phyloP scores from a whole-genome alignment of 2,329 filamentous ascomycete species.

The Ophiostoma sp. region DNA sequence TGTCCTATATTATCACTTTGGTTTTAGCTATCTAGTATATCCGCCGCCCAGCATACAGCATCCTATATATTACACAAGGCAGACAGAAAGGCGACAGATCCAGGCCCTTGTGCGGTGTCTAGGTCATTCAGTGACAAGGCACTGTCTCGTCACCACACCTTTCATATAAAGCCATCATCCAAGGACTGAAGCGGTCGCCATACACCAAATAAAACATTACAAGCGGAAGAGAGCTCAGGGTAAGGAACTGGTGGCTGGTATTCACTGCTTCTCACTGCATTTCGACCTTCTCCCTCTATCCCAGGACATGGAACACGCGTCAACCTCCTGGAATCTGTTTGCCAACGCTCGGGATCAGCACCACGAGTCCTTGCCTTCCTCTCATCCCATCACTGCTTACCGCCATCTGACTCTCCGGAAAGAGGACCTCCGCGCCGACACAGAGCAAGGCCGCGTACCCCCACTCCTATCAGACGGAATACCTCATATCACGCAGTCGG shows the following conservation, averaged over 20 bases:
- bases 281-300: not conserved
- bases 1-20: not conserved
- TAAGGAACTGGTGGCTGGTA: not conserved
- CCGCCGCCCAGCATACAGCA: not conserved
- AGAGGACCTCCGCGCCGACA: not conserved
- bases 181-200: not conserved
- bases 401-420: not conserved
- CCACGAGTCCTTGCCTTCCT: not conserved
- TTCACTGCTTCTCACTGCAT: not conserved
- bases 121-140: not conserved
- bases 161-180: not conserved
- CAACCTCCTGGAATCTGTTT: not conserved
- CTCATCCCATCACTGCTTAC: not conserved
- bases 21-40: not conserved
- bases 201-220: not conserved
- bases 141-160: not conserved
- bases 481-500: not conserved
- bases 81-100: not conserved
- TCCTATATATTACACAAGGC: not conserved
- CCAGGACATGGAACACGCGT: not conserved
- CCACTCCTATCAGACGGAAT: constrained; percentile 20
- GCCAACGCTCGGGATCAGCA: not conserved
- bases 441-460: constrained; percentile 19
- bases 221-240: not conserved
- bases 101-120: not conserved